Evolutionary conservation across 2,329 filamentous ascomycete species (phyloP), one percentile per base, ranked within the genome.

Genomic region (Cladosporium colombiae): DNA sequence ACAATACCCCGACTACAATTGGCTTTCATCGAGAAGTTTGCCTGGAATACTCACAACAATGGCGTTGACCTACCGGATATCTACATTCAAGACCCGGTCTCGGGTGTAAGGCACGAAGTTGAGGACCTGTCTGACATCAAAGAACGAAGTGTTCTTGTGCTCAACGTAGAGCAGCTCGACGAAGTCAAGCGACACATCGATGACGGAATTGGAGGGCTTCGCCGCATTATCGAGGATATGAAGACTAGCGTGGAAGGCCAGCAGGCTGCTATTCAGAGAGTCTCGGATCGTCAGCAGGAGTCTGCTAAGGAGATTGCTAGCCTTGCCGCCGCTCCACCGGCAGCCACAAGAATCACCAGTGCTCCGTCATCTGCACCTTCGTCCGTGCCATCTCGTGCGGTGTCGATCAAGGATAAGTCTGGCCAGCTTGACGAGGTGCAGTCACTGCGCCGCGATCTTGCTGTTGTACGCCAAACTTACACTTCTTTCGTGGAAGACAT

Each of bases 1-100:
- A 94, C 92, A 2, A 89, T 97, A 66, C 93, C 93, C 1, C 87
- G 93, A 27, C 79, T 99, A 66, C 94, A 99, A 77, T 85, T 99
- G 31, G 94, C 95, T 0, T 99, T 99, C 73, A 99, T 99, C 72
- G 95, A 99, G 72, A 99, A 97, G 76, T 99, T 99, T 75, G 95
- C 94, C 0, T 99, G 96, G 93, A 98, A 97, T 73, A 97, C 94
- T 0, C 93, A 98, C 72, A 90, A 92, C 67, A 96, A 97, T 73
- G 95, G 95, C 8, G 87, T 88, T 16, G 95, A 99, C 75, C 81
- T 99, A 55, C 95, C 95, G 0, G 95, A 99, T 73, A 98, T 99
- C 18, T 97, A 99, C 77, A 95, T 99, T 18, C 95, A 99, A 77
- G 95, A 99, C 76, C 90, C 93, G 0, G 86, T 97, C 2, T 98